These are phyloP conservation scores for Colletotrichum tanaceti DNA, from an alignment of 2,329 filamentous ascomycete genomes.

Conservation along the genomic window DNA sequence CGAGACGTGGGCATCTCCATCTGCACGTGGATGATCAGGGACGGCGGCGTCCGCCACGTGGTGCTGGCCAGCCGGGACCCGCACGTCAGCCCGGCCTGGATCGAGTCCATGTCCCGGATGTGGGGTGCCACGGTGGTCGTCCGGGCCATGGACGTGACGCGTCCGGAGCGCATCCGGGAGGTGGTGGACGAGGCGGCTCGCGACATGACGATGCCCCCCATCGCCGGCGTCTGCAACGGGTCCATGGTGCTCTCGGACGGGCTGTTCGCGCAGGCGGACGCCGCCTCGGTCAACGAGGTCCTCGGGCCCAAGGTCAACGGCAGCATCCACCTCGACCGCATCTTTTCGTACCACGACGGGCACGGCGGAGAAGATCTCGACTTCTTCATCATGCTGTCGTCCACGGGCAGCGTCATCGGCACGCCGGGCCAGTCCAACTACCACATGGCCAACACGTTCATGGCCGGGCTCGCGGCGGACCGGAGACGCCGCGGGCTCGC, in stretches of 20 bases:
- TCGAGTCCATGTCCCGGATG: constrained; percentile 34
- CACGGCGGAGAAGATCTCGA: constrained; percentile 46
- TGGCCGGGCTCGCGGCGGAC: constrained; percentile 51
- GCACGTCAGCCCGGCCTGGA: constrained; percentile 42
- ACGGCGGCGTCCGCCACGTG: constrained; percentile 51
- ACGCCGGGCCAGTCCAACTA: constrained; percentile 56
- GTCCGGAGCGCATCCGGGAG: background rate
- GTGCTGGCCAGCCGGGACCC: constrained; percentile 52
- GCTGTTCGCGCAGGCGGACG: constrained; percentile 47
- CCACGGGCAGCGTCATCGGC: constrained; percentile 42
- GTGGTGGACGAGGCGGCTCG: constrained; percentile 42
- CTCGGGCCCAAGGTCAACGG: constrained; percentile 52
- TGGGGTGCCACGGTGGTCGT: constrained; percentile 33
- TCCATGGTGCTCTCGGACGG: constrained; percentile 51
- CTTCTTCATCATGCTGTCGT: constrained; percentile 52
- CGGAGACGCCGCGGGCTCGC: constrained; percentile 52
- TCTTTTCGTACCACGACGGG: constrained; percentile 43
- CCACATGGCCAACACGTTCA: constrained; percentile 56
- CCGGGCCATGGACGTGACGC: constrained; percentile 42
- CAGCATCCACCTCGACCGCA: constrained; percentile 45
- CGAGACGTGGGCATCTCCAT: constrained; percentile 49
- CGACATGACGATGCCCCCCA: constrained; percentile 49
- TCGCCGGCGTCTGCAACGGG: constrained; percentile 53
- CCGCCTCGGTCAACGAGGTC: constrained; percentile 45
- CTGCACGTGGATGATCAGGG: constrained; percentile 50